These are phyloP conservation scores for Ascosphaera acerosa DNA, from an alignment of 2,329 filamentous ascomycete genomes.

Conservation along the genomic window DNA sequence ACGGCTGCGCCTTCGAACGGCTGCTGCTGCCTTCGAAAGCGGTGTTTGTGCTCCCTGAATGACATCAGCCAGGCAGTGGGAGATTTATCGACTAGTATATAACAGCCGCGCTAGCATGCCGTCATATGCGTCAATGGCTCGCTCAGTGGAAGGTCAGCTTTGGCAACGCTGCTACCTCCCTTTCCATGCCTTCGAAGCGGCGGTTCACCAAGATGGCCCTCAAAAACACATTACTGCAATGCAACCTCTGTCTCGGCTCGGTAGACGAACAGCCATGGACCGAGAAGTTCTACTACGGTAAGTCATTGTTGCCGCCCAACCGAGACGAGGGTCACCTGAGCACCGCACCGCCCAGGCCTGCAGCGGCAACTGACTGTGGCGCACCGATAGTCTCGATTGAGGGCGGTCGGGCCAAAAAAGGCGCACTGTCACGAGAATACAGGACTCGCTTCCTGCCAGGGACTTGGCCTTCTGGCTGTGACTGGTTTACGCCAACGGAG, in stretches of 20 bases:
- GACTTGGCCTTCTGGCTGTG: neutral
- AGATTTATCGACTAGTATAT: neutral
- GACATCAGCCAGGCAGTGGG: too few relatives aligned
- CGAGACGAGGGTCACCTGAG: neutral
- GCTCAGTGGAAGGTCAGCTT: too few relatives aligned
- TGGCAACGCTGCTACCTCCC: neutral
- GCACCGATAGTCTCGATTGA: neutral
- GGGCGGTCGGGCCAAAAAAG: neutral
- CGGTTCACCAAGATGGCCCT: neutral
- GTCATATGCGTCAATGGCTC: too few relatives aligned
- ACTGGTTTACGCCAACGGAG: neutral
- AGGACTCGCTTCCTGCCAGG: neutral
- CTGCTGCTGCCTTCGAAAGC: too few relatives aligned
- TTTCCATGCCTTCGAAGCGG: neutral
- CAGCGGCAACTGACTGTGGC: neutral
- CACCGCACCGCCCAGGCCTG: neutral
- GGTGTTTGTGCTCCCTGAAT: too few relatives aligned
- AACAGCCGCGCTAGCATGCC: too few relatives aligned
- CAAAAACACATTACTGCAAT: neutral
- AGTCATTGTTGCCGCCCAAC: neutral
- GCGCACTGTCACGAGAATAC: neutral
- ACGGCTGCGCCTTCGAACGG: too few relatives aligned
- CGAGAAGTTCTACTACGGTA: neutral
- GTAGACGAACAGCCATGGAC: neutral
- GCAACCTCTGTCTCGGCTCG: neutral